Percentiles rank a stretch among this genome's conserved stretches.
Evolutionary conservation across 768 basidiomycete genomes (phyloP).

Genomic region (Strobilomyces echinocephalus): DNA sequence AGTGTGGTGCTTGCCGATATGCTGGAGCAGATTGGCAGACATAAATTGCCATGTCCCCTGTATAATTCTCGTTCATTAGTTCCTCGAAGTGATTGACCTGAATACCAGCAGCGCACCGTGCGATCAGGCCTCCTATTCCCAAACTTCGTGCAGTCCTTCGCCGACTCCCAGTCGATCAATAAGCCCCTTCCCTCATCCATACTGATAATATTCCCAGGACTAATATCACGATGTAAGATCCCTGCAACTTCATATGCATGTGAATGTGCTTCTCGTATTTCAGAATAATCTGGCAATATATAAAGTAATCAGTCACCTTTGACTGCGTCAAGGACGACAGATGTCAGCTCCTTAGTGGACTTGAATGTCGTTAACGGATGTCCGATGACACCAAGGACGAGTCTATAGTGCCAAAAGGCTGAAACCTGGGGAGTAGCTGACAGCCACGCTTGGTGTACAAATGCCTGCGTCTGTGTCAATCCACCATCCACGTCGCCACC

Average conservation of each 20-base stretch:
- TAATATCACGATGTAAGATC: constrained; percentile 29
- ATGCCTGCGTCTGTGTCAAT: background rate
- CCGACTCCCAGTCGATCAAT: constrained; percentile 28
- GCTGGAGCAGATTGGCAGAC: constrained; percentile 14
- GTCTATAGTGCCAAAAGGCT: constrained; percentile 1
- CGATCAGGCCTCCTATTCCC: background rate
- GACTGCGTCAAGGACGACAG: background rate
- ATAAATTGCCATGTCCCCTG: constrained; percentile 11
- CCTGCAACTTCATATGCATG: constrained; percentile 12
- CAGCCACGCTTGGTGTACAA: background rate
- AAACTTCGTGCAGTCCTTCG: background rate
- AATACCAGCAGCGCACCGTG: background rate
- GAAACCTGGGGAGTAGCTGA: background rate
- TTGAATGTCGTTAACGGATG: background rate
- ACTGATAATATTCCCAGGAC: constrained; percentile 23
- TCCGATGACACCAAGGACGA: background rate
- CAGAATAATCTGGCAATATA: background rate
- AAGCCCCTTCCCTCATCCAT: constrained; percentile 8
- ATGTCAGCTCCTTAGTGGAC: background rate
- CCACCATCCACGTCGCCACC: background rate
- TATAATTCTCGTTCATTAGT: no score
- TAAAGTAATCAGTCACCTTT: background rate
- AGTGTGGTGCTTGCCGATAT: constrained; percentile 15
- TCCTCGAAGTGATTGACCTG: no score
- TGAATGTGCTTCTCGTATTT: constrained; percentile 15